Evolutionary conservation across 495 filamentous ascomycete genomes (phyloP), one percentile per base, ranked within the genome.

Genomic region (Xylaria palmicola): DNA sequence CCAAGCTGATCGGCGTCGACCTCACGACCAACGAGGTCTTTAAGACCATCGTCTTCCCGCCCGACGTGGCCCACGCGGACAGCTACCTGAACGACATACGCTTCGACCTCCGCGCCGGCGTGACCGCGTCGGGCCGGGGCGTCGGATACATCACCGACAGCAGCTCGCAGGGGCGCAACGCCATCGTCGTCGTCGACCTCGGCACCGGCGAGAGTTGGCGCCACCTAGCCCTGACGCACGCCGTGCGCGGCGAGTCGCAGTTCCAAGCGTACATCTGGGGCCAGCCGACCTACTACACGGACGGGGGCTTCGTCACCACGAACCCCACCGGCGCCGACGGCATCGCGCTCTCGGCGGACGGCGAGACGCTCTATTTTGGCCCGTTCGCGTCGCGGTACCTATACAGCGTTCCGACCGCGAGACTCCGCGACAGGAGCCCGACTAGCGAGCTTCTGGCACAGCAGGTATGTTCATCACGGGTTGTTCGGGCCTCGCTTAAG

Each of bases 211-310:
- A 73, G 24, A 72, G 69, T 27, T 78, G 74, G 74, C 70, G 75
- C 10, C 75, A 73, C 12, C 64, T 78, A 26, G 67, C 67, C 40
- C 63, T 77, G 29, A 73, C 75, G 1, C 65, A 22, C 9, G 39
- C 68, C 17, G 77, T 79, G 3, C 68, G 68, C 4, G 56, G 71
- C 13, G 71, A 73, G 45, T 64, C 56, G 13, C 71, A 75, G 22
- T 80, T 76, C 56, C 43, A 79, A 4, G 69, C 75, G 0, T 79
- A 73, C 55, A 71, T 80, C 6, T 82, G 77, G 72, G 74, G 73
- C 10, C 59, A 73, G 20, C 72, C 73, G 17, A 66, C 62, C 26
- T 76, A 77, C 63, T 64, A 66, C 26, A 56, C 58, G 5, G 51
- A 65, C 0, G 62, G 67, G 12, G 49, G 41, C 49, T 63, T 67